phyloP scores from a whole-genome alignment of 2,329 filamentous ascomycete species.

The Colletotrichum acutatum region DNA sequence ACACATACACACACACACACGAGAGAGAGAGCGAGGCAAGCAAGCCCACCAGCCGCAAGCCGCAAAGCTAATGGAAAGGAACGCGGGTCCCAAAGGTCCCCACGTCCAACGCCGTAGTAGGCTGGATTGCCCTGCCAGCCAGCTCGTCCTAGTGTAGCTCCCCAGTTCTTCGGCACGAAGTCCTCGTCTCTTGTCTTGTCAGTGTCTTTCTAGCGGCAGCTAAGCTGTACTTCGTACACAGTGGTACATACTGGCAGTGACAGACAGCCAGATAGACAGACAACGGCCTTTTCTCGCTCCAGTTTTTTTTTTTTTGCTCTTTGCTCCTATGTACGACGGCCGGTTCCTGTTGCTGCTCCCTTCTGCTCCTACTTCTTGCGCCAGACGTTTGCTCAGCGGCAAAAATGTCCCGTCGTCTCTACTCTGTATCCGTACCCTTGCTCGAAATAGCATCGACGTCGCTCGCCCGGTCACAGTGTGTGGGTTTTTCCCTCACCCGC shows the following conservation, averaged over 20 bases:
- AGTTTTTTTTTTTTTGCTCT: background rate
- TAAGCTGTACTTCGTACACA: background rate
- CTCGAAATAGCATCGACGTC: slow-evolving; percentile 34
- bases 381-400: slow-evolving; percentile 1
- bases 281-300: background rate
- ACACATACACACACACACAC: too few species aligned
- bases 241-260: background rate
- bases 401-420: slow-evolving; percentile 24
- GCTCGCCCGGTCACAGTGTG: slow-evolving; percentile 35
- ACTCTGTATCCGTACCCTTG: background rate
- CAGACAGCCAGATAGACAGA: background rate
- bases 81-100: background rate
- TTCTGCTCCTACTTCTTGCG: background rate
- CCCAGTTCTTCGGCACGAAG: background rate
- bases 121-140: background rate
- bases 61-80: background rate
- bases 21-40: background rate
- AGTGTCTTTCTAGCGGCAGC: background rate
- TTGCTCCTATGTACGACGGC: background rate
- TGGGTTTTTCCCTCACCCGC: slow-evolving; percentile 34
- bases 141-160: slow-evolving; percentile 1
- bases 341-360: background rate
- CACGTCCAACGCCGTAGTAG: slow-evolving; percentile 5
- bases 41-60: background rate
- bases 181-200: background rate